Evolutionary conservation across 2,329 filamentous ascomycete species (phyloP), one percentile per base, ranked within the genome.

Genomic region (Westerdykella aurantiaca): DNA sequence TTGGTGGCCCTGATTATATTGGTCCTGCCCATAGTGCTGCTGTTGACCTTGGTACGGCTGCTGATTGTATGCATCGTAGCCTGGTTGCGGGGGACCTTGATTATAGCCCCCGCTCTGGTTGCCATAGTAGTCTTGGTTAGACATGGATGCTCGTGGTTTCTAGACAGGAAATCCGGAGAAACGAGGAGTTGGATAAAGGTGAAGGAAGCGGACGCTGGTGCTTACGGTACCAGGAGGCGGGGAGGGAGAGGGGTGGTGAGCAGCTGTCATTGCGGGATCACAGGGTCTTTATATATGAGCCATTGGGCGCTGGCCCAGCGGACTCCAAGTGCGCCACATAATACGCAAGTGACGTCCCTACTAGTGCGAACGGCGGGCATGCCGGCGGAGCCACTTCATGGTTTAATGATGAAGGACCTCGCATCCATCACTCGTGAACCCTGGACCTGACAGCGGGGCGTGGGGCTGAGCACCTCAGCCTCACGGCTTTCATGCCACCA

Each of bases 91-190:
- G 37, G 53, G 50, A 31, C 54, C 53, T 43, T 55, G 56, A 14
- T 57, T 52, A 31, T 60, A 55, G 44, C 53, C 53, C 34, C 56
- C 51, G 29, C 52, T 54, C 18, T 60, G 53, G 25, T 57, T 56
- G 41, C 63, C 60, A 54, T 68, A 68, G 46, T 67, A 67, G 38
- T 63, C 61, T 44, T 63, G 47, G 38, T 49, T 60, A 14, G 56
- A 53, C 58, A 60, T 60, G 40, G n/a, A 45, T n/a, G 25, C 29
- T n/a, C 6, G 38, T 29, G 25, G 43, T 25, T 17, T 31, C n/a
- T 14, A 16, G 11, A 31, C 37, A 42, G 21, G 31, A 37, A 29
- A 34, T 25, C 37, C 21, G 17, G 23, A 18, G 41, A 31, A 40
- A 37, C 14, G 25, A 21, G 39, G 35, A 38, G 39, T 42, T 18